Conservation (phyloP, 345 rosid species). For the Aquilaria malaccensis region DNA sequence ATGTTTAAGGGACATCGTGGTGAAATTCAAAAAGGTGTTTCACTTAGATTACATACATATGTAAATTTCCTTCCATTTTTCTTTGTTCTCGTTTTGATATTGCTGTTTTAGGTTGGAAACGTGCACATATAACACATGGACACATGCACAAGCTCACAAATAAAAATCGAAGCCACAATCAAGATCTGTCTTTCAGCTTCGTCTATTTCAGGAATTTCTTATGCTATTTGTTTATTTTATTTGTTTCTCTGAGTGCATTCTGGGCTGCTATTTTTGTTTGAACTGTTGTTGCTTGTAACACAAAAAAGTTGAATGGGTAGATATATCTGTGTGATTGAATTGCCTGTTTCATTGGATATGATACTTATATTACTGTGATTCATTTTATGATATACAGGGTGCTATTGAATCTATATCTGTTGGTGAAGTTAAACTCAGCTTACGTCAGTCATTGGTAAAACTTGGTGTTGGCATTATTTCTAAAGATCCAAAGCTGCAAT, state of each 20-base stretch:
- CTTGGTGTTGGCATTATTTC: constrained; percentile 89
- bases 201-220: neutral
- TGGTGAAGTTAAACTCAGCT: constrained; percentile 83
- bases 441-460: constrained; percentile 90
- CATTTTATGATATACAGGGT: constrained; percentile 59
- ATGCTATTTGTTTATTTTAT: neutral
- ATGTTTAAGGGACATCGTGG: constrained; percentile 70
- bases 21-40: constrained; percentile 81
- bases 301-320: too few relatives aligned
- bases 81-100: constrained; percentile 9
- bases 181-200: too few relatives aligned
- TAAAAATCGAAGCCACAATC: too few relatives aligned
- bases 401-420: constrained; percentile 82
- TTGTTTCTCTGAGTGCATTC: neutral
- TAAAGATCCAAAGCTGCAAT: constrained; percentile 84
- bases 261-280: neutral
- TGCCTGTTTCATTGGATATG: constrained; percentile 1
- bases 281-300: neutral
- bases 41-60: neutral
- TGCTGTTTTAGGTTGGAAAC: neutral
- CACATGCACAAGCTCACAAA: too few relatives aligned
- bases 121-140: neutral
- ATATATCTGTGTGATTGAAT: too few relatives aligned
- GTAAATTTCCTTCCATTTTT: neutral
- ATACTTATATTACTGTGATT: constrained; percentile 7